A percentile compares a stretch with the other conserved stretches of the same genome.
Evolutionary conservation across 2,329 filamentous ascomycete genomes (phyloP).

Genomic region (Chaetomium globosum): DNA sequence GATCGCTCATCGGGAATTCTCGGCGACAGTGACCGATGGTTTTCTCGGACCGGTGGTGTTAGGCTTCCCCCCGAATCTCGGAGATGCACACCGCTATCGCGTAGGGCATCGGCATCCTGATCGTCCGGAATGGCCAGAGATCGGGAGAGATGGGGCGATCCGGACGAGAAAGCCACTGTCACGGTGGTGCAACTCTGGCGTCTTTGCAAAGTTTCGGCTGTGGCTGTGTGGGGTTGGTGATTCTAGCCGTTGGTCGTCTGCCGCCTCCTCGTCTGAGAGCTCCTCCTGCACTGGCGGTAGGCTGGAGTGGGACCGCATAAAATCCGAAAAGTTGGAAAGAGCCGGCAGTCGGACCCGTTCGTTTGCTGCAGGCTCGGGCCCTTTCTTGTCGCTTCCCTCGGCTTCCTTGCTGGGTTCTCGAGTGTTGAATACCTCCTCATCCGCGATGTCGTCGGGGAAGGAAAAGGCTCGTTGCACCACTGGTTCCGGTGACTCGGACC

Average conservation of each 20-base stretch:
- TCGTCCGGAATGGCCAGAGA: slow-evolving; percentile 39
- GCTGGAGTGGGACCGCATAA: slow-evolving; percentile 49
- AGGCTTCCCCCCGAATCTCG: slow-evolving; percentile 50
- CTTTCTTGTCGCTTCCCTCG: slow-evolving; percentile 24
- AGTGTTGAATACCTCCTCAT: slow-evolving; percentile 37
- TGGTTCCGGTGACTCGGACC: slow-evolving; percentile 32
- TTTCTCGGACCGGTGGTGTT: slow-evolving; percentile 23
- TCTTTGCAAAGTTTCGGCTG: slow-evolving; percentile 31
- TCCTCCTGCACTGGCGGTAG: slow-evolving; percentile 57
- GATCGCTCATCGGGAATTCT: slow-evolving; percentile 23
- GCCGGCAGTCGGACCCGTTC: slow-evolving; percentile 33
- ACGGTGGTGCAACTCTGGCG: slow-evolving; percentile 48
- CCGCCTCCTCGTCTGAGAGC: slow-evolving; percentile 50
- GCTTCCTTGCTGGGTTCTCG: slow-evolving; percentile 18
- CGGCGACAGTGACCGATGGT: slow-evolving; percentile 28
- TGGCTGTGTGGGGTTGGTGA: slow-evolving; percentile 29
- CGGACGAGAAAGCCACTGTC: slow-evolving; percentile 56
- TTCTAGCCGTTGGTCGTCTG: slow-evolving; percentile 30
- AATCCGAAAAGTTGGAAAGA: slow-evolving; percentile 43
- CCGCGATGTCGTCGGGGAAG: slow-evolving; percentile 39
- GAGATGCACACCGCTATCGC: slow-evolving; percentile 62
- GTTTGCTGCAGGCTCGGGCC: slow-evolving; percentile 25
- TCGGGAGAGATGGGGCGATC: slow-evolving; percentile 48
- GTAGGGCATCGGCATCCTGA: slow-evolving; percentile 45
- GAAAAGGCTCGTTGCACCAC: slow-evolving; percentile 36